A percentile compares a stretch with the other conserved stretches of the same genome.
These are phyloP conservation scores for Rubus idaeus DNA, from an alignment of 306 rosid species.

Conservation along the genomic window DNA sequence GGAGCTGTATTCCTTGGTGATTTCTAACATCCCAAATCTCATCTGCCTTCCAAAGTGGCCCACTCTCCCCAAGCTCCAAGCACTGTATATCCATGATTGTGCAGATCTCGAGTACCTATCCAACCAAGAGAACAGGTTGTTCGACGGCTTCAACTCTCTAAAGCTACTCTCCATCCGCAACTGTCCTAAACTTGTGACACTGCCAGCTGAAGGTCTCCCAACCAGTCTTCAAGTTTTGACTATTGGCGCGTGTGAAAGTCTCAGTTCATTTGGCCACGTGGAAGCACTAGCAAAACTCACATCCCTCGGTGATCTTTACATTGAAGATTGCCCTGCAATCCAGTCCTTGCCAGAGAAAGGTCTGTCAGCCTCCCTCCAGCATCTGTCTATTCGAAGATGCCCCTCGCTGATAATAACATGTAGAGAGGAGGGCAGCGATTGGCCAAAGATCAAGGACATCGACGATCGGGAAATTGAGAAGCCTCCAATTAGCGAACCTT, in stretches of 20 bases:
- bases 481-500: neutral
- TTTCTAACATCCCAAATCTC: conserved; percentile 19
- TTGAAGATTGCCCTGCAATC: conserved; percentile 17
- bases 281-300: conserved; percentile 10
- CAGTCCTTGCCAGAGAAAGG: conserved; percentile 25
- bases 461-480: conserved; percentile 8
- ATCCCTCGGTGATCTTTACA: conserved; percentile 19
- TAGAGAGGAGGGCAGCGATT: neutral
- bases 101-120: neutral
- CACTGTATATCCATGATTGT: conserved; percentile 8
- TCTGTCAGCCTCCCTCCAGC: conserved; percentile 15
- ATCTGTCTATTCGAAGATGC: conserved; percentile 18
- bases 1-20: conserved; percentile 7
- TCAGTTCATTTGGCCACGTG: conserved; percentile 9
- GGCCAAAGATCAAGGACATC: conserved; percentile 2
- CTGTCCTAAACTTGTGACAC: conserved; percentile 24
- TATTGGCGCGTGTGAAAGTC: conserved; percentile 9
- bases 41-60: conserved; percentile 16
- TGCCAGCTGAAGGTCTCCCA: conserved; percentile 19
- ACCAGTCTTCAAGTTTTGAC: conserved; percentile 11
- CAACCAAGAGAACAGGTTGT: neutral
- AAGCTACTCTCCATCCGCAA: conserved; percentile 15
- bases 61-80: conserved; percentile 5
- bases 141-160: conserved; percentile 4
- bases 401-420: neutral